Evolutionary conservation across 257 asterid genomes (phyloP).

Genomic region (Forsythia viridissima): DNA sequence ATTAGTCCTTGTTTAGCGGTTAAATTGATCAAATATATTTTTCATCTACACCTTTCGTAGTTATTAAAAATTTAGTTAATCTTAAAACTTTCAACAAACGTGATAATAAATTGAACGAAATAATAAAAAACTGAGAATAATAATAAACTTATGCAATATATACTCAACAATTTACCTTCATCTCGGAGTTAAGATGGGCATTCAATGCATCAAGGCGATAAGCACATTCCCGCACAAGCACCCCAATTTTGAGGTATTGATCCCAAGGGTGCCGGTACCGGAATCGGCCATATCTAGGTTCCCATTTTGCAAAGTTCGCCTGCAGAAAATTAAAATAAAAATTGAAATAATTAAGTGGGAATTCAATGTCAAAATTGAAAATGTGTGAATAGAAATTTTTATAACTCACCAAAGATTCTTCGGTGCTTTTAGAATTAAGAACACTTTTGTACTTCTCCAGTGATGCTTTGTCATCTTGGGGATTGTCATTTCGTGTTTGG

Average conservation of each 20-base stretch:
- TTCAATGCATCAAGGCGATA: conserved; percentile 27
- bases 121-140: too few relatives aligned
- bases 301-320: conserved; percentile 36
- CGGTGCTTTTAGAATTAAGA: conserved; percentile 25
- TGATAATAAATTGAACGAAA: too few relatives aligned
- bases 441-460: conserved; percentile 18
- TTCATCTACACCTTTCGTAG: too few relatives aligned
- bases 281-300: conserved; percentile 32
- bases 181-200: conserved; percentile 20
- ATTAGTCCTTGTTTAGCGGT: too few relatives aligned
- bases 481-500: background rate
- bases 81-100: too few relatives aligned
- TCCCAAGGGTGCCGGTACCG: conserved; percentile 39
- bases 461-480: conserved; percentile 13
- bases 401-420: conserved; percentile 27
- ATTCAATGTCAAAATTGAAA: background rate
- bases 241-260: conserved; percentile 32
- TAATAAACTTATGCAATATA: background rate
- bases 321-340: background rate
- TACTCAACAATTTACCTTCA: conserved; percentile 3
- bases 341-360: background rate
- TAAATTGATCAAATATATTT: too few relatives aligned
- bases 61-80: too few relatives aligned
- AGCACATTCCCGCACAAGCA: conserved; percentile 31
- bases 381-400: background rate